Evolutionary conservation across 345 rosid genomes (phyloP), one percentile per base, ranked within the genome.

Genomic region (Mangifera indica): DNA sequence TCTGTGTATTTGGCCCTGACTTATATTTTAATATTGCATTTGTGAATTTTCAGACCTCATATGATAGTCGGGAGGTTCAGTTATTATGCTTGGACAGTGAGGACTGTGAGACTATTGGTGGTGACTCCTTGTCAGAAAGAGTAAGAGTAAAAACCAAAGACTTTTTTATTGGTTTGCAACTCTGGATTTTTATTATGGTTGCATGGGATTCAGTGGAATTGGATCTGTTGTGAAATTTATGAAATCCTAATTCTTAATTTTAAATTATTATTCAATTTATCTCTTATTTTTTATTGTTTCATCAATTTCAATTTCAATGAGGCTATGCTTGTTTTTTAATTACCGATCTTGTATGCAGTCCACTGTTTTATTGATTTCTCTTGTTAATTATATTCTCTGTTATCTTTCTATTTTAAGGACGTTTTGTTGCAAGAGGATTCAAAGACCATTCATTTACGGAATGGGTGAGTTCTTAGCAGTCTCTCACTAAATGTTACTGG

Each of bases 51-150:
- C 86, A 87, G 91, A 79, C 84, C 62, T 80, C 79, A 71, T 78
- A 78, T 72, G 88, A 84, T 45, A 79, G 82, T 69, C 84, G 85
- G 65, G 85, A 83, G 62, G 81, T 80, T 60, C 84, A 84, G 53
- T 71, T 83, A 67, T 79, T 84, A 62, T 79, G 84, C 85, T 78
- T 83, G 80, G 85, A 82, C 58, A 70, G 83, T 71, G 85, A 81
- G 75, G 80, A 82, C 77, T 78, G 81, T 83, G 87, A 85, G 78
- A 83, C 76, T n/a, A 68, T 71, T 48, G 72, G 73, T 59, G 83
- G 79, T 54, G 77, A 63, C 71, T 81, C 83, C 75, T 66, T 78
- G 66, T 76, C 48, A 22, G 83, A 80, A 55, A 80, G 76, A 80
- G 93, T 85, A 78, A 73, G 26, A 55, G 62, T 18, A 70, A 75